Base-by-base conservation (phyloP, 2,329 filamentous ascomycete species). In the Byssochlamys sp. region DNA sequence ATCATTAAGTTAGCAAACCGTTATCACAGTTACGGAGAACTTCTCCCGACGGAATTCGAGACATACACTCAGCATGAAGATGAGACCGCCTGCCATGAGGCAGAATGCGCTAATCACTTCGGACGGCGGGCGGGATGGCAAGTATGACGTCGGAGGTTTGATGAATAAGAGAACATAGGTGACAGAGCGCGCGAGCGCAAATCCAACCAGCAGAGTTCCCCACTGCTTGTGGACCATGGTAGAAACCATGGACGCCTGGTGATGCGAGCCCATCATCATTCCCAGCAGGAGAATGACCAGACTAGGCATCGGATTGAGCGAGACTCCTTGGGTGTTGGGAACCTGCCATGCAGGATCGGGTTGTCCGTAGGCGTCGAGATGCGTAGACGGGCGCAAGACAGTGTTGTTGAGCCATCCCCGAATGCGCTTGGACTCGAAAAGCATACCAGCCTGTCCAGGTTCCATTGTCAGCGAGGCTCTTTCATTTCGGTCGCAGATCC, bases 201-300 rank as follows among this genome's bases (percentile, higher is more conserved):
- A 91, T 27, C 87, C 90, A 52, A 89, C 81, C 55, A 97, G 81
- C 63, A 97, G 81, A 66, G 85, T 85, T 27, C 92, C 92, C 92
- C 92, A 97, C 73, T 96, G 91, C 69, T 87, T 87, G 75, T 97
- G 92, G 53, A 97, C 83, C 89, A 94, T 96, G 63, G 85, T 89
- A 9, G 90, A 92, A 52, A 91, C 81, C 86, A 90, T 90, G 59
- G 85, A 89, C 28, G 79, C 72, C 71, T 96, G 91, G 59, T 92
- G 89, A 73, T 97, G 92, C 27, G 89, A 90, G 68, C 88, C 88
- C 92, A 97, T 97, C 89, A 96, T 94, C 70, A 91, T 83, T 33
- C 94, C 94, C 1, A 96, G 79, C 0, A 96, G 78, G 58, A 96
- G 78, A 63, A 97, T 92, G 53, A 96, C 83, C 3, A 97, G 79